These are phyloP conservation scores for Exophiala mesophila DNA, from an alignment of 2,329 filamentous ascomycete species.

Conservation along the genomic window DNA sequence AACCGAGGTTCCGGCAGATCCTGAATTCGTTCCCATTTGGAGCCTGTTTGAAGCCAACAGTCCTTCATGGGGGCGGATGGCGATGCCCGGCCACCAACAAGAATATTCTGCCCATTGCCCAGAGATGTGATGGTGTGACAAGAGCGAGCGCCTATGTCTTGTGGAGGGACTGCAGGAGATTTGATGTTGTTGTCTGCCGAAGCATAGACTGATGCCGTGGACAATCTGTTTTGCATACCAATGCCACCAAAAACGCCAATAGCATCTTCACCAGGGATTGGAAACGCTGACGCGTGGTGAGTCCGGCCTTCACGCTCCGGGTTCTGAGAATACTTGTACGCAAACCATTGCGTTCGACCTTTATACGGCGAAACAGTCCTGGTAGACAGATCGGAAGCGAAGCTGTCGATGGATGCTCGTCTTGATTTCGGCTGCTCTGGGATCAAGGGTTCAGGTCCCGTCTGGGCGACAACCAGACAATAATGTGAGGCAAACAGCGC, in stretches of 20 bases:
- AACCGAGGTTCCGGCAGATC: slow-evolving; percentile 68
- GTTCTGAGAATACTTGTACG: slow-evolving; percentile 35
- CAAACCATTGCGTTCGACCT: slow-evolving; percentile 20
- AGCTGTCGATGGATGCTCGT: slow-evolving; percentile 23
- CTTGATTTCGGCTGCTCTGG: slow-evolving; percentile 19
- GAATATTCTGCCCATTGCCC: slow-evolving; percentile 52
- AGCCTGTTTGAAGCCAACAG: slow-evolving; percentile 67
- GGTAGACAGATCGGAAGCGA: slow-evolving; percentile 26
- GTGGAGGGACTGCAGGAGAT: slow-evolving; percentile 42
- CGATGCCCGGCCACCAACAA: slow-evolving; percentile 74
- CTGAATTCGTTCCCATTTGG: slow-evolving; percentile 59
- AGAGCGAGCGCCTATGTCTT: slow-evolving; percentile 48
- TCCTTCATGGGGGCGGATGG: slow-evolving; percentile 65
- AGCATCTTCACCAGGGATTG: slow-evolving; percentile 36
- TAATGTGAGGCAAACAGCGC: slow-evolving; percentile 80
- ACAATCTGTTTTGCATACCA: slow-evolving; percentile 44
- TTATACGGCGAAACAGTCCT: slow-evolving; percentile 24
- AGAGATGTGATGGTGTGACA: slow-evolving; percentile 73
- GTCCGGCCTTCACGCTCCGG: slow-evolving; percentile 45
- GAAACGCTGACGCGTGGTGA: slow-evolving; percentile 54
- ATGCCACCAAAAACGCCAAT: slow-evolving; percentile 40
- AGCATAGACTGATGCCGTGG: slow-evolving; percentile 44
- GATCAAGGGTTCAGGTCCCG: slow-evolving; percentile 22
- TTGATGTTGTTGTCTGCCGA: slow-evolving; percentile 44
- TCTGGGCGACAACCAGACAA: slow-evolving; percentile 49